phyloP scores from a whole-genome alignment of 257 asterid genomes.

The Mitragyna speciosa region DNA sequence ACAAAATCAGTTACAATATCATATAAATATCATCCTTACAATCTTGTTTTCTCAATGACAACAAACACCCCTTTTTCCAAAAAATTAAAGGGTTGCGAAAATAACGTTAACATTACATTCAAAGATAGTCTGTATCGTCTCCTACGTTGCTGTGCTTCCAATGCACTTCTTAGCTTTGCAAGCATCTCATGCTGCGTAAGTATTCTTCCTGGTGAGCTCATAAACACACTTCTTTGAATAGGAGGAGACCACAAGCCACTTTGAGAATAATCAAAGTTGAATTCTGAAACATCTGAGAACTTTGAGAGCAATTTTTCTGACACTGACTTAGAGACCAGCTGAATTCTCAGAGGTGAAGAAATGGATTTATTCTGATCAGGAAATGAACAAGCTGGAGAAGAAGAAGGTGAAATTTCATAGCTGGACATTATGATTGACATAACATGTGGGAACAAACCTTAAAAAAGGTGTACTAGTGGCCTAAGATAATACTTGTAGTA shows the following conservation, averaged over 20 bases:
- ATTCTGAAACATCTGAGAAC: conserved; percentile 66
- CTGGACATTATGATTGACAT: conserved; percentile 35
- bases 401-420: conserved; percentile 51
- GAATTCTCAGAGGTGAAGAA: conserved; percentile 40
- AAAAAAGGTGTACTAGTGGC: neutral
- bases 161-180: conserved; percentile 41
- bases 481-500: conserved; percentile 1
- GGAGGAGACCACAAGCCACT: conserved; percentile 94
- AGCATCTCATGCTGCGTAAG: conserved; percentile 46
- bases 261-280: conserved; percentile 60
- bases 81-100: neutral
- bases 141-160: conserved; percentile 36
- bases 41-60: neutral
- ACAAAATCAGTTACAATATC: neutral
- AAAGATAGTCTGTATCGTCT: conserved; percentile 52
- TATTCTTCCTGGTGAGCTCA: conserved; percentile 53
- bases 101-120: conserved; percentile 38
- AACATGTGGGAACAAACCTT: conserved; percentile 19
- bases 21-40: neutral
- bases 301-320: conserved; percentile 62
- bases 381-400: conserved; percentile 7
- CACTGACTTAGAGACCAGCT: conserved; percentile 67
- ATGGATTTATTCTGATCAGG: neutral
- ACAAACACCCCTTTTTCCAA: neutral
- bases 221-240: conserved; percentile 53